Evolutionary conservation across 2,329 filamentous ascomycete species (phyloP), one percentile per base, ranked within the genome.

Genomic region (Tolypocladium tundrense): DNA sequence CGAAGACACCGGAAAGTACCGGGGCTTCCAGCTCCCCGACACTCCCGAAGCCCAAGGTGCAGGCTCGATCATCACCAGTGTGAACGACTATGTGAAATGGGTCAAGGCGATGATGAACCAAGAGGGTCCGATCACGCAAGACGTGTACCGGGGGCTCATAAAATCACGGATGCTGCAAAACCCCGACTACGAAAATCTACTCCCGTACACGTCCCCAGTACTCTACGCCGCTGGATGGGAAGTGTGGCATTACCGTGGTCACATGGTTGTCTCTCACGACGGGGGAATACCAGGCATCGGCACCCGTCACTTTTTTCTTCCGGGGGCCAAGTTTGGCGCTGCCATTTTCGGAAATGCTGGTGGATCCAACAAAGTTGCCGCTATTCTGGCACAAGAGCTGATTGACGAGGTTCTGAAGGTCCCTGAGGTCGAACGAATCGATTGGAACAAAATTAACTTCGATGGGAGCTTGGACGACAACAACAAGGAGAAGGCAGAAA

Each of bases 31-130:
- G 27, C 53, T 52, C 19, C 54, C 35, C 1, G 56, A 67, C 27
- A 60, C 59, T 5, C 65, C 64, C 0, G 69, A 71, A 54, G 65
- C 60, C 1, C 64, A 71, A 52, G 69, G 69, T 0, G 69, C 69
- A 0, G 68, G 69, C 2, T 69, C 65, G 1, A 58, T 71, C 6
- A 55, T 70, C 11, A 62, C 68, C 1, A 69, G 63, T 6, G 66
- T 60, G 9, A 65, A 64, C 24, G 69, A 71, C 54, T 67, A 66
- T 51, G 57, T 68, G 57, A 69, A 64, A 54, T 71, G 63, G 57
- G 60, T 70, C 52, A 61, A 63, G 40, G 67, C 67, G 0, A 52
- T 71, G 40, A 60, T 70, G 58, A 63, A 67, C 50, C 58, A 43
- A 0, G 55, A 66, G 21, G 59, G 54, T 0, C 68, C 66, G 0